Conservation (phyloP, 202 grass and related monocot genomes). For the Zizania palustris region DNA sequence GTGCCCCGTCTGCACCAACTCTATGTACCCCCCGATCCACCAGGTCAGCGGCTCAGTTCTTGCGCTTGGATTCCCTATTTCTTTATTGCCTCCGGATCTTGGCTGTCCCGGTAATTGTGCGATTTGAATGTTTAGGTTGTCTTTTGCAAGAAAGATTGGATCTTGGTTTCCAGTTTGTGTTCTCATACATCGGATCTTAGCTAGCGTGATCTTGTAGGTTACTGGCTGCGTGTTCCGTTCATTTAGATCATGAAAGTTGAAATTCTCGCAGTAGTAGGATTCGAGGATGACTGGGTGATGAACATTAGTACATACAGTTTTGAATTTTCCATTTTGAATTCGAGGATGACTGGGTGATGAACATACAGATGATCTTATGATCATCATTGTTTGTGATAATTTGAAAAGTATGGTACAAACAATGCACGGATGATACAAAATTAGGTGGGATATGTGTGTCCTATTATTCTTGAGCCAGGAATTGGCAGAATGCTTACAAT, state of each 20-base stretch:
- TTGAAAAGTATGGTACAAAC: too few species aligned
- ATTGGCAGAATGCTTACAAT: background rate
- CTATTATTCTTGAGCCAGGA: background rate
- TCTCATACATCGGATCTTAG: background rate
- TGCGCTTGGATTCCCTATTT: constrained; percentile 7
- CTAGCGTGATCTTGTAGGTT: background rate
- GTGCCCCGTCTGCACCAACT: too few species aligned
- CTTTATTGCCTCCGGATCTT: constrained; percentile 11
- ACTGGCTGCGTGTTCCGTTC: background rate
- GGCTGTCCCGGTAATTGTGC: background rate
- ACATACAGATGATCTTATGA: too few species aligned
- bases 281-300: too few species aligned
- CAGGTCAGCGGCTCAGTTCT: constrained; percentile 47
- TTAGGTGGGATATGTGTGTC: background rate
- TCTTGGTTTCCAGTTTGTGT: constrained; percentile 22
- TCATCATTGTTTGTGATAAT: too few species aligned
- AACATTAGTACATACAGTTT: too few species aligned
- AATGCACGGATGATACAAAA: background rate
- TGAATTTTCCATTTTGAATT: too few species aligned
- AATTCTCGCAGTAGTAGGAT: background rate
- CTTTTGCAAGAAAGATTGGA: constrained; percentile 13
- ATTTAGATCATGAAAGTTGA: background rate
- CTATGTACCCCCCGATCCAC: constrained; percentile 79
- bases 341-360: too few species aligned
- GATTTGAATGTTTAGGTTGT: background rate